These are phyloP conservation scores for Penicillium sclerotigenum DNA, from an alignment of 2,329 filamentous ascomycete species.

Conservation along the genomic window DNA sequence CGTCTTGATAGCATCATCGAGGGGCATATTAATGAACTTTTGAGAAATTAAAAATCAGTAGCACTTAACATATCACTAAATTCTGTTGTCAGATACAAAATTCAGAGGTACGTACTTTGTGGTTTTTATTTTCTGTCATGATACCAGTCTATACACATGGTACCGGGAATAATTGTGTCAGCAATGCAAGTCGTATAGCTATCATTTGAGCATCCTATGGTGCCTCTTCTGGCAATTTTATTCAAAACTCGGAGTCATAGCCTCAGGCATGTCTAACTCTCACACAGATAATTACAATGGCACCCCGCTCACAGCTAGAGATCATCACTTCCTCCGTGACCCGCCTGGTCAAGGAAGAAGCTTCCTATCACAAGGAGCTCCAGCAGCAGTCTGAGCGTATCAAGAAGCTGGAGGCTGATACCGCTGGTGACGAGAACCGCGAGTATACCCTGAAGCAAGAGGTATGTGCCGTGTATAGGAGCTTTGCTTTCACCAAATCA, in stretches of 20 bases:
- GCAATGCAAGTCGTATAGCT: neutral
- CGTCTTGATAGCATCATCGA: slow-evolving; percentile 18
- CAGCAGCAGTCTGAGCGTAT: slow-evolving; percentile 70
- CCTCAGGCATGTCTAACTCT: slow-evolving; percentile 3
- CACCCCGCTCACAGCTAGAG: slow-evolving; percentile 75
- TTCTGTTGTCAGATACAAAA: neutral
- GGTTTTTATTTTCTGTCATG: neutral
- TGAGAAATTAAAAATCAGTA: neutral
- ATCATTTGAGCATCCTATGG: neutral
- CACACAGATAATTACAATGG: slow-evolving; percentile 54
- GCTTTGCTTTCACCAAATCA: neutral
- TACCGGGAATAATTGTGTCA: neutral
- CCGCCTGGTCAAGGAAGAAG: slow-evolving; percentile 87
- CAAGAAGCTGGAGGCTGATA: slow-evolving; percentile 62
- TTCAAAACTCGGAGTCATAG: neutral
- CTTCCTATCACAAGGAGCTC: slow-evolving; percentile 84
- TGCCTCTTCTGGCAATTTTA: too few relatives aligned
- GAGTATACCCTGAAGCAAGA: slow-evolving; percentile 82
- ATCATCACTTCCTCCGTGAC: slow-evolving; percentile 77
- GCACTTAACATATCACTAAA: neutral
- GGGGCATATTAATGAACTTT: slow-evolving; percentile 11
- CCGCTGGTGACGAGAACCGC: slow-evolving; percentile 69
- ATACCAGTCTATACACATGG: neutral
- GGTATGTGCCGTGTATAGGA: slow-evolving; percentile 50
- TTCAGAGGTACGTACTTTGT: neutral